Evolutionary conservation across 2,329 filamentous ascomycete species (phyloP).

Genomic region (Cladosporium sp.): DNA sequence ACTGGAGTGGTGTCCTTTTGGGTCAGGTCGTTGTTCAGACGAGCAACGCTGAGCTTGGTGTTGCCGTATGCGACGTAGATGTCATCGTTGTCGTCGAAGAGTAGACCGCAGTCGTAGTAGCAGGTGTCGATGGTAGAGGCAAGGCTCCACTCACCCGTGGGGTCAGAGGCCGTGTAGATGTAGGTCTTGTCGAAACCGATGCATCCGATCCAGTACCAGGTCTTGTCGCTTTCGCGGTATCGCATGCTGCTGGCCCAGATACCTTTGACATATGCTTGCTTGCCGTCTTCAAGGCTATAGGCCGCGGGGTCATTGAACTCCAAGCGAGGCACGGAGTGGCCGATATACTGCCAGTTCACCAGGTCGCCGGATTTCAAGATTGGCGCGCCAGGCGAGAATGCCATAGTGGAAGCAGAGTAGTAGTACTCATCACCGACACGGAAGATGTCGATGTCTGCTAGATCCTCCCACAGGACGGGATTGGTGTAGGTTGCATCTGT

Average conservation of each 20-base stretch:
- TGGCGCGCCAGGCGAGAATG: conserved; percentile 55
- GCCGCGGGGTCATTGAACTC: conserved; percentile 34
- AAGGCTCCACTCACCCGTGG: conserved; percentile 43
- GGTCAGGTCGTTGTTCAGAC: conserved; percentile 46
- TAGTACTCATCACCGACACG: conserved; percentile 50
- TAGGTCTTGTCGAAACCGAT: conserved; percentile 49
- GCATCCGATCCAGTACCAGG: conserved; percentile 58
- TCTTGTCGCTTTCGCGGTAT: conserved; percentile 47
- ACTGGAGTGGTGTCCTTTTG: conserved; percentile 45
- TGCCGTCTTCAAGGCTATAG: conserved; percentile 41
- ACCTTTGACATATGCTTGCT: conserved; percentile 49
- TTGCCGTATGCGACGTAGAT: conserved; percentile 57
- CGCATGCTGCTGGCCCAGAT: conserved; percentile 55
- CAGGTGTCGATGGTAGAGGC: conserved; percentile 40
- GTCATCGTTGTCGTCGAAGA: conserved; percentile 57
- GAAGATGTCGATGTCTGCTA: conserved; percentile 54
- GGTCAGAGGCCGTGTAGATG: conserved; percentile 47
- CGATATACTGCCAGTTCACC: conserved; percentile 45
- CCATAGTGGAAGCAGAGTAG: conserved; percentile 54
- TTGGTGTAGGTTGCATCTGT: conserved; percentile 39
- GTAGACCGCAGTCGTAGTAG: conserved; percentile 55
- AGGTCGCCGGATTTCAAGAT: conserved; percentile 54
- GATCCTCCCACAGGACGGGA: conserved; percentile 53
- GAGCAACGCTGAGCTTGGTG: conserved; percentile 47
- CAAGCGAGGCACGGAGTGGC: conserved; percentile 36